A percentile compares a stretch with the other conserved stretches of the same genome.
Evolutionary conservation across 148 eudicot genomes (phyloP).

Genomic region (Camellia sinensis): DNA sequence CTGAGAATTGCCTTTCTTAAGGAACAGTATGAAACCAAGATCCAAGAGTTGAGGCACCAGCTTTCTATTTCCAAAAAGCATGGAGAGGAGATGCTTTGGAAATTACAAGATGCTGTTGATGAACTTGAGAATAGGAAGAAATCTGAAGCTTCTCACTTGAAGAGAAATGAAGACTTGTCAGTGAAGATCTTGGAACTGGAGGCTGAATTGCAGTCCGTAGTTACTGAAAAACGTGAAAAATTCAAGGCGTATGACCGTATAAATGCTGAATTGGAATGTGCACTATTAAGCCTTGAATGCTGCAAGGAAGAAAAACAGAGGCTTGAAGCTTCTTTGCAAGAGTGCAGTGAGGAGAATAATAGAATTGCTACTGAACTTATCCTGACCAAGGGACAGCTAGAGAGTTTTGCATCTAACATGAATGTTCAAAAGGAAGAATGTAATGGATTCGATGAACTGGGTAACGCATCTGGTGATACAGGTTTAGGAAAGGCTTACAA

Average conservation of each 20-base stretch:
- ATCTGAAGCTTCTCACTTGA: slow-evolving; percentile 62
- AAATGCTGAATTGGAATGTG: slow-evolving; percentile 84
- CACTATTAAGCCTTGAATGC: slow-evolving; percentile 77
- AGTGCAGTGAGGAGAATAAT: slow-evolving; percentile 51
- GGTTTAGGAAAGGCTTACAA: slow-evolving; percentile 10
- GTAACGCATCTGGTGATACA: slow-evolving; percentile 15
- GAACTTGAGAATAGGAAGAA: slow-evolving; percentile 74
- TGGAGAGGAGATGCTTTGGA: slow-evolving; percentile 87
- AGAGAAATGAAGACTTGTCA: slow-evolving; percentile 70
- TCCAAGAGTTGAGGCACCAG: slow-evolving; percentile 78
- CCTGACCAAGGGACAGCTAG: slow-evolving; percentile 40
- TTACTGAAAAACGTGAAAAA: slow-evolving; percentile 74
- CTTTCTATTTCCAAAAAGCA: slow-evolving; percentile 77
- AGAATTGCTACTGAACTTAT: slow-evolving; percentile 43
- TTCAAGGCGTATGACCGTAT: slow-evolving; percentile 56
- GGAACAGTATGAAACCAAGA: slow-evolving; percentile 81
- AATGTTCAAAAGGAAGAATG: slow-evolving; percentile 22
- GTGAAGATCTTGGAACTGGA: slow-evolving; percentile 63
- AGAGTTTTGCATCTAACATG: slow-evolving; percentile 33
- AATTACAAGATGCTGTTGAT: slow-evolving; percentile 79
- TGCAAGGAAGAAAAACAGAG: slow-evolving; percentile 92
- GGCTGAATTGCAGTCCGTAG: slow-evolving; percentile 45
- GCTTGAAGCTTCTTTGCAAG: slow-evolving; percentile 52
- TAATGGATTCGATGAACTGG: slow-evolving; percentile 21
- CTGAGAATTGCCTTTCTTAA: slow-evolving; percentile 83